Conservation (phyloP, 306 rosid genomes). For the Vigna radiata region DNA sequence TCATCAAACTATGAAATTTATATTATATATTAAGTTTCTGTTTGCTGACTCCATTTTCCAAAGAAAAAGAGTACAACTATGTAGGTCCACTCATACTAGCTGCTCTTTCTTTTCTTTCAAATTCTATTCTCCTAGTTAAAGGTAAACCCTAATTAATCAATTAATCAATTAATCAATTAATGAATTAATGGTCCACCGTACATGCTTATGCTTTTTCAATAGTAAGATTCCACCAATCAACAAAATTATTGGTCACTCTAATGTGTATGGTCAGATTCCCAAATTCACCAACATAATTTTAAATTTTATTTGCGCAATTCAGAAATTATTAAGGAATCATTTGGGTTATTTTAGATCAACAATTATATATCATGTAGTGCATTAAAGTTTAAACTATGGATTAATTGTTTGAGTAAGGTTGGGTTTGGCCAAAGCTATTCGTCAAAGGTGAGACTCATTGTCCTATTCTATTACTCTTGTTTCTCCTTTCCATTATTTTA, state of each 20-base stretch:
- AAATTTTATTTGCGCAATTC: slow-evolving; percentile 25
- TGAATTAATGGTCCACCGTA: slow-evolving; percentile 45
- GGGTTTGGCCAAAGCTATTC: slow-evolving; percentile 33
- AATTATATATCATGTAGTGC: neutral
- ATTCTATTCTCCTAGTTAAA: slow-evolving; percentile 36
- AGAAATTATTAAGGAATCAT: slow-evolving; percentile 33
- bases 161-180: slow-evolving; percentile 23
- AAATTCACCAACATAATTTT: slow-evolving; percentile 41
- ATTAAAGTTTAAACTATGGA: slow-evolving; percentile 1
- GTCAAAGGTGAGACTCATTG: slow-evolving; percentile 13
- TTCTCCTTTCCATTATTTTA: neutral
- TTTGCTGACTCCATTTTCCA: slow-evolving; percentile 50
- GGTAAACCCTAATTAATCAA: slow-evolving; percentile 31
- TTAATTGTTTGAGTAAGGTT: neutral
- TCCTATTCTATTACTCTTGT: slow-evolving; percentile 3
- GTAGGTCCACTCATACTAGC: slow-evolving; percentile 31
- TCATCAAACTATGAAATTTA: neutral
- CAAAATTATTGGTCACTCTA: slow-evolving; percentile 37
- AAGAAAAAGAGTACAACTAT: slow-evolving; percentile 28
- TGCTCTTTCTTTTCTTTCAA: slow-evolving; percentile 25
- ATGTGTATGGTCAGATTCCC: slow-evolving; percentile 38
- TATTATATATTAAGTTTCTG: slow-evolving; percentile 25
- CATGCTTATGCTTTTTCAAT: slow-evolving; percentile 24
- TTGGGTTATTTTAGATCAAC: neutral
- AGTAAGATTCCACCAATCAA: slow-evolving; percentile 40